phyloP scores from a whole-genome alignment of 2,329 filamentous ascomycete species.

The Tolypocladium pustulatum region DNA sequence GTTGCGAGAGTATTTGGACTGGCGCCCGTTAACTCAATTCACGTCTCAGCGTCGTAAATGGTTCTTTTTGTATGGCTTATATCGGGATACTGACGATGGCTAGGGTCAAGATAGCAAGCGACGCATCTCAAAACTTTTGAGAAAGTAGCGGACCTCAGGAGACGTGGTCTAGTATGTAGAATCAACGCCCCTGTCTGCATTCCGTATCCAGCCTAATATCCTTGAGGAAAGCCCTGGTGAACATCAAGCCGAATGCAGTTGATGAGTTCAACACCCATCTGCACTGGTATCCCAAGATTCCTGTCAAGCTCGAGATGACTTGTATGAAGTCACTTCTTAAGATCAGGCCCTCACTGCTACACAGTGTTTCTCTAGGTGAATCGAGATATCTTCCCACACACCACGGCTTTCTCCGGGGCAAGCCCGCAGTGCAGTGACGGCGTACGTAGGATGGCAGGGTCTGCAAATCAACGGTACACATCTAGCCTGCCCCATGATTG shows the following conservation, averaged over 20 bases:
- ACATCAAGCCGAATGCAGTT: constrained; percentile 74
- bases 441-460: no score
- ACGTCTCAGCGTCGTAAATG: constrained; percentile 54
- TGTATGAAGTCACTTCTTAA: no score
- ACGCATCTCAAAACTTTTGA: constrained; percentile 67
- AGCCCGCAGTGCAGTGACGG: no score
- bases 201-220: constrained; percentile 68
- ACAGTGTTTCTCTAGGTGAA: no score
- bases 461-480: no score
- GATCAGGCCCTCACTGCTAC: no score
- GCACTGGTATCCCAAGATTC: no score
- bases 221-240: constrained; percentile 54
- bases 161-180: constrained; percentile 62
- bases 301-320: no score
- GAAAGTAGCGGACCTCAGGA: constrained; percentile 73
- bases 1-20: constrained; percentile 56
- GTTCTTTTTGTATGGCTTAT: constrained; percentile 57
- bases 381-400: no score
- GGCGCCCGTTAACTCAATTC: constrained; percentile 70
- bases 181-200: constrained; percentile 63
- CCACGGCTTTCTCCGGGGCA: background rate
- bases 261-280: constrained; percentile 60
- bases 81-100: constrained; percentile 74
- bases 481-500: background rate
- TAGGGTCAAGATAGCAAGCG: constrained; percentile 60